A percentile compares a stretch with the other conserved stretches of the same genome.
Evolutionary conservation across 345 rosid species (phyloP).

Genomic region (Murraya koenigii): DNA sequence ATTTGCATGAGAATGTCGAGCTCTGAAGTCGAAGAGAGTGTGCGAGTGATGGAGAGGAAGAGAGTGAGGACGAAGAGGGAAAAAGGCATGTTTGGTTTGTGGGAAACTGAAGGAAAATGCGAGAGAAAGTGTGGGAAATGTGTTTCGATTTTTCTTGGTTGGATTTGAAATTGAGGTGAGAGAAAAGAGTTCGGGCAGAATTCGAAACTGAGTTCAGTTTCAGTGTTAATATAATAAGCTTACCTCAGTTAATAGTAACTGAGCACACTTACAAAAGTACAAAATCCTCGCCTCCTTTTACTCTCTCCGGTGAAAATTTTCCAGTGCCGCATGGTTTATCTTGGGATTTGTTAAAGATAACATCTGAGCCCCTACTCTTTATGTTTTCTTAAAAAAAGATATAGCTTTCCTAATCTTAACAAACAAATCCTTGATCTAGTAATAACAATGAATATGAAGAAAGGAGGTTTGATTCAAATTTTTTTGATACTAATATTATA

Average conservation of each 20-base stretch:
- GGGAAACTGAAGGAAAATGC: constrained; percentile 32
- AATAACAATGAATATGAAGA: too few relatives aligned
- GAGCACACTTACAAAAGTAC: not conserved
- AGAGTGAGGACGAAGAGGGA: constrained; percentile 30
- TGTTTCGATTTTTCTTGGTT: not conserved
- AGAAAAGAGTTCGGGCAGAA: not conserved
- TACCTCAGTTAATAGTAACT: not conserved
- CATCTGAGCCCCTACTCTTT: not conserved
- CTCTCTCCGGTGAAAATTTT: not conserved
- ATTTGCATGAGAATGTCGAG: constrained; percentile 64
- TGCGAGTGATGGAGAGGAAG: constrained; percentile 21
- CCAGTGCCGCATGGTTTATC: not conserved
- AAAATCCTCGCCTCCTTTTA: not conserved
- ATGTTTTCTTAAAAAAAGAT: not conserved
- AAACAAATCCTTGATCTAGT: not conserved
- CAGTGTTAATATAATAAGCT: not conserved
- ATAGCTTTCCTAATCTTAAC: not conserved
- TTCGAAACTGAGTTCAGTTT: not conserved
- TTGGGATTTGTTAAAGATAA: not conserved
- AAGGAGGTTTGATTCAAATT: too few relatives aligned
- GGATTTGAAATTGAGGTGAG: constrained; percentile 1
- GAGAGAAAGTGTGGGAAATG: constrained; percentile 26
- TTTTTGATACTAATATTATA: too few relatives aligned
- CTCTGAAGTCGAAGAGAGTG: constrained; percentile 53
- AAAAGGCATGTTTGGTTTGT: constrained; percentile 46